Base-by-base conservation (phyloP, 2,329 filamentous ascomycete genomes). In the Colletotrichum caudatum region DNA sequence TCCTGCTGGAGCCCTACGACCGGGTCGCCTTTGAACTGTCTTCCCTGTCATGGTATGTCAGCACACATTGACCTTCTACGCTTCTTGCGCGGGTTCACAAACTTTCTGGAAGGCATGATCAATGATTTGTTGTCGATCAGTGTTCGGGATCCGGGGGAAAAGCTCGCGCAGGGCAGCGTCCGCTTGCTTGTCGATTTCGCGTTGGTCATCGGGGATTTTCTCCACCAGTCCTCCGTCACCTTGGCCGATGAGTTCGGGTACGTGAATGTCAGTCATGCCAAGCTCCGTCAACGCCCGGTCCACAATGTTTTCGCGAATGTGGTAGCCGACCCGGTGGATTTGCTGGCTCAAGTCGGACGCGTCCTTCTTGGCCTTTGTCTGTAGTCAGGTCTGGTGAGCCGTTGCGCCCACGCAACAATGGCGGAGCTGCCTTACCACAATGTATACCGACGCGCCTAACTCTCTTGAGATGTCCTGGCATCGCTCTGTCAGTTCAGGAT, bases 381-480 rank as follows among this genome's bases (percentile, higher is more conserved):
- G 16, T 12, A 48, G 20, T 20, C n/a, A 48, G 41, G 2, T 23
- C 4, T 23, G 51, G 16, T 69, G 29, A 68, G 51, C 18, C 20
- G 8, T 11, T 29, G 26, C 48, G n/a, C 46, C 18, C 3, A 23
- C 26, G 3, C 20, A 8, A 2, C 8, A 11, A 14, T 41, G 18
- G 9, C 33, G 37, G 9, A n/a, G 18, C 53, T 39, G 41, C 53
- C 87, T 75, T 84, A 91, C 90, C 59, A 92, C 90, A 69, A 92
- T 91, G 75, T 90, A 92, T 20, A 91, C 88, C 86, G 90, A 88
- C 56, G 88, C 89, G 75, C 85, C 89, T 62, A 84, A 83, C 75
- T 90, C 87, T 74, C 90, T 84, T 1, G 90, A 92, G 26, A 91
- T 78, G 75, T 92, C 90, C 79, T 92, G 92, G 83, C 90, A 92